Evolutionary conservation across 2,329 filamentous ascomycete species (phyloP).

Genomic region (Penicillium sp.): DNA sequence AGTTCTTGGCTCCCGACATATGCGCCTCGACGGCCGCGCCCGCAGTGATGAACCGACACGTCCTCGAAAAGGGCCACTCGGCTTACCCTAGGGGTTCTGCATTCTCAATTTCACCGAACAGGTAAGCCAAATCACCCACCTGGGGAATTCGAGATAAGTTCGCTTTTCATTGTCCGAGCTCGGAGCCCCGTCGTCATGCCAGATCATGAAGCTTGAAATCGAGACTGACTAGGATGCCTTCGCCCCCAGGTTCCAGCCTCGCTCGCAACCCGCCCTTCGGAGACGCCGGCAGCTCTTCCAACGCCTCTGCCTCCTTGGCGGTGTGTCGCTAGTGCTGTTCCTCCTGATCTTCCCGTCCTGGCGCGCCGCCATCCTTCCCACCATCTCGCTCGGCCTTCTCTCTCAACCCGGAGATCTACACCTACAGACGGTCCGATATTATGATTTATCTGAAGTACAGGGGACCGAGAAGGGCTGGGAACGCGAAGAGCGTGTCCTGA

Average conservation of each 20-base stretch:
- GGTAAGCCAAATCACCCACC: slow-evolving; percentile 53
- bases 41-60: slow-evolving; percentile 80
- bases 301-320: slow-evolving; percentile 61
- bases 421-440: slow-evolving; percentile 94
- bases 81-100: slow-evolving; percentile 70
- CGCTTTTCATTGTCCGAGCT: background rate
- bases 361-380: slow-evolving; percentile 59
- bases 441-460: slow-evolving; percentile 87
- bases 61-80: slow-evolving; percentile 73
- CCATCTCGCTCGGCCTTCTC: slow-evolving; percentile 68
- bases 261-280: slow-evolving; percentile 70
- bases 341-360: slow-evolving; percentile 77
- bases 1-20: slow-evolving; percentile 15
- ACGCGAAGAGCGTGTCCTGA: slow-evolving; percentile 87
- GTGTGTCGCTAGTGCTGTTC: slow-evolving; percentile 60
- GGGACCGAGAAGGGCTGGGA: slow-evolving; percentile 94
- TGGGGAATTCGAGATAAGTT: background rate
- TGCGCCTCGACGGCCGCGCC: slow-evolving; percentile 30
- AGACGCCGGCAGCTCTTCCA: slow-evolving; percentile 71
- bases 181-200: background rate
- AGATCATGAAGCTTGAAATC: slow-evolving; percentile 5
- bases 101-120: slow-evolving; percentile 86
- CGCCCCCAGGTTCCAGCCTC: slow-evolving; percentile 72
- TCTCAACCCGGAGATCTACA: slow-evolving; percentile 68
- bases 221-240: slow-evolving; percentile 7